These are phyloP conservation scores for Sarocladium oryzae DNA, from an alignment of 2,329 filamentous ascomycete species.

Conservation along the genomic window DNA sequence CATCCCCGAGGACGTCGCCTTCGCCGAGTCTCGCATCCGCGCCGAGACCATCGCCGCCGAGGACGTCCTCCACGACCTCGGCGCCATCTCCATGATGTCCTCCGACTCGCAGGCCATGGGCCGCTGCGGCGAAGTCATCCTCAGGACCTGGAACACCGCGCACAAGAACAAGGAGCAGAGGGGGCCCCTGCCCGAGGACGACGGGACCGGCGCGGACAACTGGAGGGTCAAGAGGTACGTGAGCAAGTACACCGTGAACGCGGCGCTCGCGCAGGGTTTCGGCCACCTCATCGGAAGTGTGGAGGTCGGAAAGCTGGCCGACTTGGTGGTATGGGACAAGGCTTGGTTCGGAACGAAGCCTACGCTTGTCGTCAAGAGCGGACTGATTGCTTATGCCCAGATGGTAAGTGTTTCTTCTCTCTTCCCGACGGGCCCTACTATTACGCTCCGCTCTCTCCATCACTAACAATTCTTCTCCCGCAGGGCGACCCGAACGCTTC, in stretches of 20 bases:
- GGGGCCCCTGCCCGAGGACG: conserved; percentile 69
- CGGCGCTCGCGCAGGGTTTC: conserved; percentile 87
- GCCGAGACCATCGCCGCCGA: conserved; percentile 95
- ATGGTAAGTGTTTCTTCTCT: conserved; percentile 54
- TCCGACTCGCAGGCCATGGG: conserved; percentile 97
- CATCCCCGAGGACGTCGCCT: conserved; percentile 92
- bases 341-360: conserved; percentile 86
- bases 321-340: conserved; percentile 82
- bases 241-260: conserved; percentile 95
- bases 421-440: background rate
- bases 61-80: conserved; percentile 90
- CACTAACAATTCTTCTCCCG: conserved; percentile 6
- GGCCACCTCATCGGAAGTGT: conserved; percentile 77
- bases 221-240: conserved; percentile 88
- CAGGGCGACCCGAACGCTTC: conserved; percentile 75
- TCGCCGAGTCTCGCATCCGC: conserved; percentile 89
- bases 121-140: conserved; percentile 85
- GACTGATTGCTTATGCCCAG: conserved; percentile 73
- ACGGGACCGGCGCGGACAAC: conserved; percentile 76
- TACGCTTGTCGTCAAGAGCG: conserved; percentile 73
- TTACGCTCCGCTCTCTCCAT: background rate
- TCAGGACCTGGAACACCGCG: conserved; percentile 93
- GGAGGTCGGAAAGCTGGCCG: conserved; percentile 84
- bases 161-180: conserved; percentile 93
- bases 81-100: conserved; percentile 96